A percentile compares a stretch with the other conserved stretches of the same genome.
Conservation (phyloP, 1,139 yeast genomes). For the Lipomyces yarrowii region DNA sequence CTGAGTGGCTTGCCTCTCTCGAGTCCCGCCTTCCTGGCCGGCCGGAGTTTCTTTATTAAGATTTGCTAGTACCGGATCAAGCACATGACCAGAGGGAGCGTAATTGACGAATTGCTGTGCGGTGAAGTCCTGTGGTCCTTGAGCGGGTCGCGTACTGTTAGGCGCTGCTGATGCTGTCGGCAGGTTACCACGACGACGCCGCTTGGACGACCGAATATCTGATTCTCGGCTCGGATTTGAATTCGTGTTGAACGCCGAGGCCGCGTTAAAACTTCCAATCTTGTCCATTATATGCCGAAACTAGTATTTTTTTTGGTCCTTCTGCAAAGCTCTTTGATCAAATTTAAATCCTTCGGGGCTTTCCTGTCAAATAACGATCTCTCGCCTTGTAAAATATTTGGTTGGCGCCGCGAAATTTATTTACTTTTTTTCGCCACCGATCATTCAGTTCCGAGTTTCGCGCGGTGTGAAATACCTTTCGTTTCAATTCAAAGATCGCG, state of each 20-base stretch:
- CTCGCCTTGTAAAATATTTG: too few species aligned
- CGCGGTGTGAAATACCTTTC: too few species aligned
- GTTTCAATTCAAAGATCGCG: background rate
- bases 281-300: constrained; percentile 13
- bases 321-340: too few species aligned
- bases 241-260: constrained; percentile 24
- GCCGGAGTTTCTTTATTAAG: constrained; percentile 8
- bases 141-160: background rate
- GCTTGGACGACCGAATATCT: constrained; percentile 19
- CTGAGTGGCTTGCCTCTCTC: background rate
- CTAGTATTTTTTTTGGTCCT: background rate
- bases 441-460: too few species aligned
- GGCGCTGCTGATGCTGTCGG: background rate
- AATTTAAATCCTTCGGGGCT: too few species aligned
- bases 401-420: too few species aligned
- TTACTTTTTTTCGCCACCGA: too few species aligned
- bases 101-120: constrained; percentile 14
- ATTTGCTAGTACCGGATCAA: constrained; percentile 27
- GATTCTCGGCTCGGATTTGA: constrained; percentile 13
- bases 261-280: constrained; percentile 18
- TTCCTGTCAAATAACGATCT: background rate
- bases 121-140: constrained; percentile 4
- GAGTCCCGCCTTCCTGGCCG: background rate
- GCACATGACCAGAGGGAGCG: constrained; percentile 7
- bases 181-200: constrained; percentile 11